These are phyloP conservation scores for Gossypium australe DNA, from an alignment of 345 rosid genomes.

Conservation along the genomic window DNA sequence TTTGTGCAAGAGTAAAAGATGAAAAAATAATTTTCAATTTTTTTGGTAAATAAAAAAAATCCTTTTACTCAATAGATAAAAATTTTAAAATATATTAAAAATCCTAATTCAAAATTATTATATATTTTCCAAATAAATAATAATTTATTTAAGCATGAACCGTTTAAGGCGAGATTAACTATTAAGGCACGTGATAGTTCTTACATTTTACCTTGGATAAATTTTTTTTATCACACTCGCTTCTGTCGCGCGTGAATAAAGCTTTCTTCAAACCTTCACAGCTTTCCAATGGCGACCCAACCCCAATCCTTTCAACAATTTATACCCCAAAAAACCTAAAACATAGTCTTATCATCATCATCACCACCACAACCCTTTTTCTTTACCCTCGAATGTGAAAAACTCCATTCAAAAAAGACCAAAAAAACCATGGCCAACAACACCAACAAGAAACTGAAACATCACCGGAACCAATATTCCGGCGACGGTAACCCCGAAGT, in stretches of 20 bases:
- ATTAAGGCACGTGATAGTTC: neutral
- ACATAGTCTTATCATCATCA: no score
- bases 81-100: no score
- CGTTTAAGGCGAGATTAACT: neutral
- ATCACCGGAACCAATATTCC: constrained; percentile 27
- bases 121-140: no score
- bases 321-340: neutral
- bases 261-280: neutral
- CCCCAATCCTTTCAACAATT: neutral
- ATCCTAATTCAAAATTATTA: no score
- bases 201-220: neutral
- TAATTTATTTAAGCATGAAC: no score
- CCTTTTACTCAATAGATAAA: no score
- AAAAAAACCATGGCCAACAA: constrained; percentile 20
- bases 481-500: constrained; percentile 47
- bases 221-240: neutral
- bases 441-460: constrained; percentile 7
- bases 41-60: no score
- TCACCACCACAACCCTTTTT: neutral
- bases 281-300: neutral
- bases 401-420: constrained; percentile 9
- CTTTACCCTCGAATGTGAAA: neutral
- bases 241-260: neutral
- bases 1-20: no score
- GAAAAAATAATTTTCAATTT: no score